Evolutionary conservation across 495 filamentous ascomycete species (phyloP), one percentile per base, ranked within the genome.

Genomic region (Amniculicola lignicola): DNA sequence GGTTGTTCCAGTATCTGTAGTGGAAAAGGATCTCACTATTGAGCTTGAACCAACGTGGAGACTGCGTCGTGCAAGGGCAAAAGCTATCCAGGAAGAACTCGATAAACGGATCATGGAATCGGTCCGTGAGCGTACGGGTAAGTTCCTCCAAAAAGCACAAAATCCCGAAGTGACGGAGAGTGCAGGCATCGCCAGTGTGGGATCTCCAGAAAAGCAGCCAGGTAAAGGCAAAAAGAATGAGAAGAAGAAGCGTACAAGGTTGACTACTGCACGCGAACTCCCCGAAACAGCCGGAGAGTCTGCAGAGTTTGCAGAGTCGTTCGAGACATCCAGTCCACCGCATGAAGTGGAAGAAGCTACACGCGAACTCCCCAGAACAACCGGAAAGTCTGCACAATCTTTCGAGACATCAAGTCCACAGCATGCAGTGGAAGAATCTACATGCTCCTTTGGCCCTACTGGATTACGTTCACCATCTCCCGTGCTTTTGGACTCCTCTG

Each of bases 221-320:
- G 24, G 19, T 12, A 52, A 24, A 41, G 14, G 15, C 2, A 40
- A 44, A 36, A 42, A 27, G 0, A 23, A 29, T 15, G 21, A 38
- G 51, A 19, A 37, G 18, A 54, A 46, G 16, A 23, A 15, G 29
- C 39, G n/a, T n/a, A n/a, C n/a, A n/a, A n/a, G n/a, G n/a, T n/a
- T n/a, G n/a, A n/a, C n/a, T n/a, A n/a, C n/a, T n/a, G n/a, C n/a
- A n/a, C n/a, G n/a, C n/a, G n/a, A n/a, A n/a, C n/a, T n/a, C n/a
- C n/a, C n/a, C n/a, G n/a, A n/a, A n/a, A n/a, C n/a, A n/a, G n/a
- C n/a, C n/a, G n/a, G n/a, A n/a, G n/a, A n/a, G n/a, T n/a, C n/a
- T n/a, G n/a, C n/a, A n/a, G n/a, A n/a, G n/a, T n/a, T n/a, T n/a
- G n/a, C n/a, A n/a, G n/a, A n/a, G n/a, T n/a, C n/a, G n/a, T n/a